Conservation (phyloP, 1,139 yeast species). For the Taphrina pruni region DNA sequence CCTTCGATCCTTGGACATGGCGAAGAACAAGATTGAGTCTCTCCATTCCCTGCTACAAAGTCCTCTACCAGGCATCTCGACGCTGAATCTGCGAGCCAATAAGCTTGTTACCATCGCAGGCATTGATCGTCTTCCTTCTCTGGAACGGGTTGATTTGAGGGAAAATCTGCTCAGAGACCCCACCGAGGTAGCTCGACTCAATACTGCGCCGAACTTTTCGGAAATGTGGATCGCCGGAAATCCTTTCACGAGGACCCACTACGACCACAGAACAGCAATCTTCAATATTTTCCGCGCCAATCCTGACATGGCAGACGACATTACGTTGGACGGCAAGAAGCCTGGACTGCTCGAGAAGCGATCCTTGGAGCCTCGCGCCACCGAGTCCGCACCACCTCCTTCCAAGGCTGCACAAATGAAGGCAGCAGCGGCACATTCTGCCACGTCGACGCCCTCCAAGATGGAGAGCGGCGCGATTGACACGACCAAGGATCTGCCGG, state of each 20-base stretch:
- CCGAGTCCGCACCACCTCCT: constrained; percentile 40
- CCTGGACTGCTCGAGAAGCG: constrained; percentile 66
- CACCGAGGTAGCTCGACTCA: constrained; percentile 52
- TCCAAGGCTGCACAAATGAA: background rate
- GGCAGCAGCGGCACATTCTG: background rate
- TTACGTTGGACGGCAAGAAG: constrained; percentile 65
- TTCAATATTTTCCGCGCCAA: constrained; percentile 58
- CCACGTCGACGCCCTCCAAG: constrained; percentile 8
- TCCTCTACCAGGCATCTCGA: constrained; percentile 56
- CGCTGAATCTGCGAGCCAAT: constrained; percentile 64
- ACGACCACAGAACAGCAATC: constrained; percentile 48
- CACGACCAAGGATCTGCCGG: constrained; percentile 13
- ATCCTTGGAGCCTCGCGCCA: constrained; percentile 44
- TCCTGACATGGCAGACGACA: constrained; percentile 55
- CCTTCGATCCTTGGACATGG: constrained; percentile 62
- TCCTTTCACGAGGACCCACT: constrained; percentile 46
- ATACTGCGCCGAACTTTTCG: constrained; percentile 44
- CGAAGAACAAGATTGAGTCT: constrained; percentile 60
- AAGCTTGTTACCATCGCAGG: constrained; percentile 58
- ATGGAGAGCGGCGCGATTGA: background rate
- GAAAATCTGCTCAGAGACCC: constrained; percentile 58
- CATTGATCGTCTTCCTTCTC: constrained; percentile 56
- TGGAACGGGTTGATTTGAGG: constrained; percentile 66
- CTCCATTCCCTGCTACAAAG: constrained; percentile 46
- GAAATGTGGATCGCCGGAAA: constrained; percentile 49